Base-by-base conservation (phyloP, 148 eudicot species). In the Cornus suecica region DNA sequence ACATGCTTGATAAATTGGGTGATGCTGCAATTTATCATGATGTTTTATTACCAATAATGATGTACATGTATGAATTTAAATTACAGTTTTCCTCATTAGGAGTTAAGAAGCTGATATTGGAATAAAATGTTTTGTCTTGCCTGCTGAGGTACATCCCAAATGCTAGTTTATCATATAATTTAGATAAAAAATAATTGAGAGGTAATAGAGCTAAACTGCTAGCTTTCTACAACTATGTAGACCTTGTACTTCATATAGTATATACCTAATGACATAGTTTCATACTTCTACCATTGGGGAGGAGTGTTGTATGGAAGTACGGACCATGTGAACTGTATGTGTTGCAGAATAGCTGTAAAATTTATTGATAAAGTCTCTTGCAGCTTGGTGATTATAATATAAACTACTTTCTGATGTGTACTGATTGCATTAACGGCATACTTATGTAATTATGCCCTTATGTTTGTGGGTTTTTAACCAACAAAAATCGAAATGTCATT, bases 31-130 rank as follows among this genome's bases (percentile, higher is more conserved):
- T 37, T 37, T 37, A 37, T 4, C 42, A 37, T 37, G 0, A 6
- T 37, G 0, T 37, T 37, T 37, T 37, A 37, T 37, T 3, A 37
- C 9, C 42, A 37, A 37, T 3, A 25, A 23, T 37, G 11, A 62
- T 23, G 28, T 66, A 22, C 48, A 6, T 8, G 30, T 16, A 0
- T 51, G 54, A 52, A 66, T 56, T 58, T n/a, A 52, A 45, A 16
- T 66, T n/a, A 65, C 7, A 61, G 54, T 37, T 61, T 28, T 22
- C 24, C 23, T 1, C 34, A 60, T 37, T 23, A 2, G 15, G 51
- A 82, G 3, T 20, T 37, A 67, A 48, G 15, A 1, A 16, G 78
- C 69, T 56, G 68, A 64, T 73, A 68, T 76, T 16, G 42, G n/a
- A n/a, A n/a, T n/a, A n/a, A n/a, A n/a, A n/a, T n/a, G n/a, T n/a